Evolutionary conservation across 768 basidiomycete species (phyloP).

Genomic region (Cyclocybe aegerita): DNA sequence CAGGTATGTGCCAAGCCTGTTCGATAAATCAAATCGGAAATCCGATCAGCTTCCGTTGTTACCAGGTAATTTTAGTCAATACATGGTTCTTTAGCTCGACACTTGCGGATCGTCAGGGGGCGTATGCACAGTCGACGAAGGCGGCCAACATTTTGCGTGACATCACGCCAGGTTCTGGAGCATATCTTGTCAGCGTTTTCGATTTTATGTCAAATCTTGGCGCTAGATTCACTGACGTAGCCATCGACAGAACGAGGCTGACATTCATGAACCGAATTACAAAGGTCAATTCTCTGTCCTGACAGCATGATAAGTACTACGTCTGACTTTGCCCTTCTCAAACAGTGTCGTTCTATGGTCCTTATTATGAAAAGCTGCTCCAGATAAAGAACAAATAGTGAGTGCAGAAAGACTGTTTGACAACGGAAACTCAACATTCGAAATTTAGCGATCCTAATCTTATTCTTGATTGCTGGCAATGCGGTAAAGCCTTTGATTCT

Average conservation of each 20-base stretch:
- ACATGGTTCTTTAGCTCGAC: constrained; percentile 14
- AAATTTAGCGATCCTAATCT: constrained; percentile 21
- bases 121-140: constrained; percentile 18
- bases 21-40: background rate
- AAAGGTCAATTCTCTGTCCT: constrained; percentile 14
- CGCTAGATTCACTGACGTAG: background rate
- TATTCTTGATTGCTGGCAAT: constrained; percentile 30
- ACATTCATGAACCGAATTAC: constrained; percentile 25
- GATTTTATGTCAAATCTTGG: background rate
- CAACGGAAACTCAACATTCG: background rate
- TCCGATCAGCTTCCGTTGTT: background rate
- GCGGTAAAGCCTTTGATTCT: constrained; percentile 16
- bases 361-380: constrained; percentile 20
- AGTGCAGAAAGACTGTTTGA: background rate
- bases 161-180: constrained; percentile 25
- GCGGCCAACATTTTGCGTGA: constrained; percentile 20
- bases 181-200: constrained; percentile 19
- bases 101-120: constrained; percentile 8
- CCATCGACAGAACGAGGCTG: constrained; percentile 23
- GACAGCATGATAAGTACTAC: background rate
- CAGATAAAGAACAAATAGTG: constrained; percentile 28
- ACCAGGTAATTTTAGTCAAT: constrained; percentile 17
- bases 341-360: constrained; percentile 25
- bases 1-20: constrained; percentile 13
- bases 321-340: background rate